Base-by-base conservation (phyloP, 768 basidiomycete species). In the Suillus sp. region DNA sequence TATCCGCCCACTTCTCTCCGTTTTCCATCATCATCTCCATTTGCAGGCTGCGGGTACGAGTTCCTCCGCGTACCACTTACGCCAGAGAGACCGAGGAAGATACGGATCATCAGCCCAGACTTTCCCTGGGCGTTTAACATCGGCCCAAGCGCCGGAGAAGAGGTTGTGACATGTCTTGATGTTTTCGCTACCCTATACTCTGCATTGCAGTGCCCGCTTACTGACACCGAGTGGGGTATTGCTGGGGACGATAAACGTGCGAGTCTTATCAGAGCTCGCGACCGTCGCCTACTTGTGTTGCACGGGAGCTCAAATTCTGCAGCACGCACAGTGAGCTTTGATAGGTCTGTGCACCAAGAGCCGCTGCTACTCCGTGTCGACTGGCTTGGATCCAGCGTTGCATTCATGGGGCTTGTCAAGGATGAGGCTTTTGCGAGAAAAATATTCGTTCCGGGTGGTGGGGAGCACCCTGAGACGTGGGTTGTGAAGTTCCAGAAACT, bases 71-170 rank as follows among this genome's bases (percentile, higher is more conserved):
- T 57, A 16, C 64, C 64, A 10, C 43, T 64, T 14, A 42, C 43
- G 16, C 30, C 35, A 20, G 32, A 48, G 20, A 10, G n/a, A 9
- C 62, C 64, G 2, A 51, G n/a, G 6, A 45, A 42, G 14, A 57
- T 64, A 34, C 43, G 62, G 3, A 11, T 64, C 9, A 63, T 63
- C 16, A 63, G 62, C 54, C 32, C 13, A 13, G 37, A 63, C 2
- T 64, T 63, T 30, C 64, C 64, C 1, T 64, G 64, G 64, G 42
- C 54, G 4, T 64, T 64, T 40, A 37, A 64, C 16, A 25, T 63
- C 10, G 25, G 30, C 43, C 27, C 34, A 27, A 40, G 30, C 11
- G 11, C 35, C 11, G 18, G 13, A 11, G 27, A 22, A n/a, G 35
- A 32, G 14, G 14, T 14, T 30, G 40, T 64, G 27, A 64, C 54